Percentiles rank a stretch among this genome's conserved stretches.
Evolutionary conservation across 805 yeast genomes (phyloP).

Genomic region (Spathaspora girioi): DNA sequence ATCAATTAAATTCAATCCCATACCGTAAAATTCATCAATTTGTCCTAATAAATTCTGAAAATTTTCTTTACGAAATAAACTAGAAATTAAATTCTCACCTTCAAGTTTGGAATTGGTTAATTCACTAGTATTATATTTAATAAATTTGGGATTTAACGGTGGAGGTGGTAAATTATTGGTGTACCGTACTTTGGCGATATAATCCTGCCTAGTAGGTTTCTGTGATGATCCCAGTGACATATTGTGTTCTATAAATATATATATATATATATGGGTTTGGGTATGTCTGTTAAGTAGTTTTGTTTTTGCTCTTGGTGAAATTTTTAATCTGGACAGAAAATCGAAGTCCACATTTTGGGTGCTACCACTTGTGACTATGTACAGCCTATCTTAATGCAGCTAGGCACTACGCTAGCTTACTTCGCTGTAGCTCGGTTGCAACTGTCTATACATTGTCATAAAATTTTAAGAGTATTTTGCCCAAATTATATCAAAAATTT

Average conservation of each 20-base stretch:
- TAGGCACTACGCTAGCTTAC: too few relatives aligned
- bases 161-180: constrained; percentile 91
- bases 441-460: too few relatives aligned
- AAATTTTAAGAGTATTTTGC: too few relatives aligned
- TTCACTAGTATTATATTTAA: constrained; percentile 49
- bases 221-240: constrained; percentile 21
- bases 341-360: too few relatives aligned
- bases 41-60: constrained; percentile 57
- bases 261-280: too few relatives aligned
- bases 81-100: constrained; percentile 53
- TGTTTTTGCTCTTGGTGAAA: not conserved
- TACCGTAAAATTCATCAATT: constrained; percentile 62
- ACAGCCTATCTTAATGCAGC: too few relatives aligned
- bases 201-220: constrained; percentile 60
- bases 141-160: constrained; percentile 81
- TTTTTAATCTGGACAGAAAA: too few relatives aligned
- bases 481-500: too few relatives aligned
- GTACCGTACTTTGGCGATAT: constrained; percentile 78
- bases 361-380: too few relatives aligned
- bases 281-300: too few relatives aligned
- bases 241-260: not conserved
- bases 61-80: constrained; percentile 72
- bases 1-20: constrained; percentile 69
- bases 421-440: too few relatives aligned
- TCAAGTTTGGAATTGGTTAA: constrained; percentile 33